Conservation (phyloP, 2,329 filamentous ascomycete genomes). For the Hirsutella minnesotensis region DNA sequence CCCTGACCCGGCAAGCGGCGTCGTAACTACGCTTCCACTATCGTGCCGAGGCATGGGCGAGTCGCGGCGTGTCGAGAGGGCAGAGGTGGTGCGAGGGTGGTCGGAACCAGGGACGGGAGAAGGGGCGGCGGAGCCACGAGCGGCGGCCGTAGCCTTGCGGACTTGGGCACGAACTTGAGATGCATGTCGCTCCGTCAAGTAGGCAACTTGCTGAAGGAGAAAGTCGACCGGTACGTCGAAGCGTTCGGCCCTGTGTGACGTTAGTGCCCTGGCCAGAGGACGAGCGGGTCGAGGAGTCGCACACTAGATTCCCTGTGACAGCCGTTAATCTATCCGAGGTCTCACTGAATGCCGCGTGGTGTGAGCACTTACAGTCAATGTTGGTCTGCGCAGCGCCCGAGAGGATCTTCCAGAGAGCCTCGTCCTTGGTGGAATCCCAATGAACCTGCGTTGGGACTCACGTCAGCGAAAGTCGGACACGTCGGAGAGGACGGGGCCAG, state of each 20-base stretch:
- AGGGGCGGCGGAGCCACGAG: constrained; percentile 42
- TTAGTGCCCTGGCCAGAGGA: constrained; percentile 7
- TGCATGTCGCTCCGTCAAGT: constrained; percentile 83
- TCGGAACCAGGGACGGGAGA: constrained; percentile 45
- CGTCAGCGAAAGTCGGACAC: neutral
- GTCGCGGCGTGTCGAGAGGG: constrained; percentile 46
- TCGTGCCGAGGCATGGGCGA: constrained; percentile 40
- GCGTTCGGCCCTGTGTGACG: constrained; percentile 46
- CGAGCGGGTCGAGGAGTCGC: constrained; percentile 17
- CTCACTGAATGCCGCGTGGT: neutral
- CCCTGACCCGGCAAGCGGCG: constrained; percentile 25
- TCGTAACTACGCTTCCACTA: constrained; percentile 27
- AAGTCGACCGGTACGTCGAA: constrained; percentile 85
- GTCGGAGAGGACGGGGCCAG: neutral
- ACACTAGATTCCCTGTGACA: constrained; percentile 62
- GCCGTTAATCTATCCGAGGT: constrained; percentile 8
- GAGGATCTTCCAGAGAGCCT: constrained; percentile 79
- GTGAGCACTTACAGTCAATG: constrained; percentile 60
- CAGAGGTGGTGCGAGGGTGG: constrained; percentile 34
- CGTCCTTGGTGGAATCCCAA: constrained; percentile 82
- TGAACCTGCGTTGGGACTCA: constrained; percentile 46
- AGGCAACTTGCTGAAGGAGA: constrained; percentile 84
- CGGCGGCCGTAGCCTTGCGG: constrained; percentile 55
- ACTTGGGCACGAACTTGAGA: constrained; percentile 86
- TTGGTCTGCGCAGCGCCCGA: constrained; percentile 72